Conservation (phyloP, 164 flowering plant genomes). For the Vitis cinerea region DNA sequence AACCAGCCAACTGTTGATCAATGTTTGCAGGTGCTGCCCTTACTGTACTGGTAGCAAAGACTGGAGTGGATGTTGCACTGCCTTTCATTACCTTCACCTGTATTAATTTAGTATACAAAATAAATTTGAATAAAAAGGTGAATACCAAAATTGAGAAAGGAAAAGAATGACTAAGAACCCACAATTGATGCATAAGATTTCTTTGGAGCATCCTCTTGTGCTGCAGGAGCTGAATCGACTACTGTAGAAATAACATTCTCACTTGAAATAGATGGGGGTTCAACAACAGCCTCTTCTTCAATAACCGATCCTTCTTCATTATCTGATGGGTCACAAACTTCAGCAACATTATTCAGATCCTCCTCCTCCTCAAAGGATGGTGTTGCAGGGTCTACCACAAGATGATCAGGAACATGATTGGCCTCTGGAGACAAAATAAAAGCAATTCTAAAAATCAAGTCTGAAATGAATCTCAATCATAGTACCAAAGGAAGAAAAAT, state of each 20-base stretch:
- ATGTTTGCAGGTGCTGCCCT: constrained; percentile 21
- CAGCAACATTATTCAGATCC: constrained; percentile 37
- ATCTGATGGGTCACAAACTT: constrained; percentile 46
- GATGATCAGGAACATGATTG: constrained; percentile 25
- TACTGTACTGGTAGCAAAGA: constrained; percentile 16
- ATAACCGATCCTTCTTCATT: constrained; percentile 42
- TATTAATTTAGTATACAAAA: background rate
- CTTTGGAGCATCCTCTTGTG: constrained; percentile 55
- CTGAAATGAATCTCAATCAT: background rate
- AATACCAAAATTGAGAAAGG: background rate
- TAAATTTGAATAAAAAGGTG: background rate
- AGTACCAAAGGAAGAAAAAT: background rate
- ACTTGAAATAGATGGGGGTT: constrained; percentile 24
- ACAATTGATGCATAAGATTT: constrained; percentile 75
- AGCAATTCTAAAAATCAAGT: constrained; percentile 2
- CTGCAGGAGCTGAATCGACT: constrained; percentile 27
- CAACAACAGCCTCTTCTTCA: constrained; percentile 44
- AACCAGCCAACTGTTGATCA: constrained; percentile 18
- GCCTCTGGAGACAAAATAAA: constrained; percentile 29
- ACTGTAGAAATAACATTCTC: constrained; percentile 27
- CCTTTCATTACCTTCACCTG: constrained; percentile 40
- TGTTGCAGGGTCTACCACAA: constrained; percentile 17
- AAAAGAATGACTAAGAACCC: constrained; percentile 21
- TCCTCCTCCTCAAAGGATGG: constrained; percentile 32
- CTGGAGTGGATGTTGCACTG: constrained; percentile 12